Evolutionary conservation across 345 rosid genomes (phyloP), one percentile per base, ranked within the genome.

Genomic region (Camelina laxa): DNA sequence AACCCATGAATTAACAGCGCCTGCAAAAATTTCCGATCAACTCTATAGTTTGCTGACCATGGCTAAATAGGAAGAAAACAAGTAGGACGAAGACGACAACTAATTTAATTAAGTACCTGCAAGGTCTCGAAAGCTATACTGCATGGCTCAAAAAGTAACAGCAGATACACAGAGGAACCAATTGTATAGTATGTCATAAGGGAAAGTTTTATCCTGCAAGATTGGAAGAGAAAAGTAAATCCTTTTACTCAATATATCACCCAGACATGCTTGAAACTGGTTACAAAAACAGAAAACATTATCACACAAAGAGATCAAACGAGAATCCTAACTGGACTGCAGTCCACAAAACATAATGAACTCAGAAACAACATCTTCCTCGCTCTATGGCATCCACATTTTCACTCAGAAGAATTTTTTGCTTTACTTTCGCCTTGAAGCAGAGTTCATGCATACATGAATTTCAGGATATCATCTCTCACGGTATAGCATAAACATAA

Each of bases 1-100:
- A 93, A 93, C 35, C 98, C 98, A 63, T 93, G 98, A 66, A 93
- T 89, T 81, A 91, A 73, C 82, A 89, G 80, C 24, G 93, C 98
- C 98, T 93, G 79, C 84, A 82, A 64, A 41, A 73, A 17, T 13
- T 55, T 17, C n/a, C 11, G 13, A 44, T 72, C 36, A 78, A 62
- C 54, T 60, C 22, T 19, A 49, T 51, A 50, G 4, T 30, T 51
- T 58, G 16, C 50, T 33, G 51, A 72, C 42, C 57, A 66, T 50
- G 58, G 35, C 35, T 65, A 59, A 49, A 16, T 33, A 50, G 41
- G 41, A 58, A 42, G 20, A 57, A n/a, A 59, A 21, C 21, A 57
- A 42, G 31, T 47, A 19, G n/a, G 36, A 48, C 9, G 17, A 49
- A 19, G 31, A 56, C 30, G 3, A 33, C 58, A 75, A 72, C 4